Base-by-base conservation (phyloP, 208 protist species). In the Leishmania martiniquensis region DNA sequence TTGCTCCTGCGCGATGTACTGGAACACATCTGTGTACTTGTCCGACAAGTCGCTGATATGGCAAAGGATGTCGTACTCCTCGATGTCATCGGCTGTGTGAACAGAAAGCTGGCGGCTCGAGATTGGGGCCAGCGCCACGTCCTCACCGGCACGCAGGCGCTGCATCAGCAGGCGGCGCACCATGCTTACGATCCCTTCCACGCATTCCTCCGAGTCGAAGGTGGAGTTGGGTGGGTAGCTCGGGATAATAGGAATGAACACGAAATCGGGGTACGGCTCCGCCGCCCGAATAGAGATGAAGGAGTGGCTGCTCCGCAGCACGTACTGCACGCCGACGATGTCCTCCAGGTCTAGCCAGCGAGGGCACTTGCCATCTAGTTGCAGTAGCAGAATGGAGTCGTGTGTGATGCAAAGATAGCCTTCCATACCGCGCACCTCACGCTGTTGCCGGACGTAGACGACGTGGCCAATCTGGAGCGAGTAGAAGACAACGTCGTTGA, bases 401-500 rank as follows among this genome's bases (percentile, higher is more conserved):
- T 86, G 85, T 5, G 85, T 87, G 75, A 89, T 86, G 72, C 78
- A 84, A 4, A 86, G 74, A 59, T 89, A 87, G 20, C 82, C 82
- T 54, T 79, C 75, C 34, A 86, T 76, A 9, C 79, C 85, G 45
- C 82, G 82, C 81, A 89, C 85, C 85, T 88, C 85, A 4, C 82
- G 78, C 71, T 82, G 77, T 63, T 89, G 80, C 29, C 82, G 81
- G 47, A 87, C 76, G 76, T 85, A 87, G 6, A 90, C 84, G 34
- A 80, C 74, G 69, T 90, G 87, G 32, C 84, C 87, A 47, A 81
- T 76, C 71, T 87, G 87, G 25, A 90, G 82, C 17, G 80, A 85
- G 77, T 91, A 91, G 39, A 91, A 84, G 51, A 88, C 85, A 5
- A 85, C 84, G 49, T 87, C 76, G 55, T 91, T 84, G 20, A 89